These are phyloP conservation scores for Penstemon newberryi DNA, from an alignment of 257 asterid species.

Conservation along the genomic window DNA sequence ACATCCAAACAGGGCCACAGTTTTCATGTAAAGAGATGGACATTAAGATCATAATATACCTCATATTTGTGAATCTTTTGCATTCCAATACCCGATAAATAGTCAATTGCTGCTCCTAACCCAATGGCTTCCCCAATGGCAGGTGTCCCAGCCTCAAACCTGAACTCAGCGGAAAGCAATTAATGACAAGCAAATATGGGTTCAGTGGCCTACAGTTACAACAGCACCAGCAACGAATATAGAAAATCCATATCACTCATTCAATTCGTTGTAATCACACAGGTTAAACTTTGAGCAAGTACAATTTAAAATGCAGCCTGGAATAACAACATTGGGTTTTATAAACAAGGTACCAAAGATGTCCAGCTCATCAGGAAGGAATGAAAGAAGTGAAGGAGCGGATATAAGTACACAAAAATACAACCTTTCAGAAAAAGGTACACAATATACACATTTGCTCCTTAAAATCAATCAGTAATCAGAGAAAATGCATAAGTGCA, in stretches of 20 bases:
- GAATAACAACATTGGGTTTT: background rate
- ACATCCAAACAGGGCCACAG: background rate
- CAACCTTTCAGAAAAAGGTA: too few species aligned
- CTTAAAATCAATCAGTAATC: background rate
- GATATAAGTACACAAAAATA: background rate
- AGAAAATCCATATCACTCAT: background rate
- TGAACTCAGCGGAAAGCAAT: conserved; percentile 30
- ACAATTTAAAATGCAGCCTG: background rate
- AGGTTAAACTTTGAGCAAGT: background rate
- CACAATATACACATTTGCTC: background rate
- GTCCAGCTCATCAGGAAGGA: background rate
- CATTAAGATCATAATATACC: conserved; percentile 40
- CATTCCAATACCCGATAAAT: conserved; percentile 86
- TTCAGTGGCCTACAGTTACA: conserved; percentile 8
- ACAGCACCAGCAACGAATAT: background rate
- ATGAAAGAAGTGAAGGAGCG: background rate
- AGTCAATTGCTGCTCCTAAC: conserved; percentile 87
- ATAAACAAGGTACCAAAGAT: conserved; percentile 6
- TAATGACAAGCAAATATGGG: background rate
- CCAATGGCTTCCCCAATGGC: conserved; percentile 96
- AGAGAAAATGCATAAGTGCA: background rate
- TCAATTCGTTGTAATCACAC: background rate
- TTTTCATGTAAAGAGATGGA: background rate
- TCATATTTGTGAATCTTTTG: conserved; percentile 85
- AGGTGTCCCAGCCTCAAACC: conserved; percentile 99